Evolutionary conservation across 306 rosid species (phyloP).

Genomic region (Rosa chinensis): DNA sequence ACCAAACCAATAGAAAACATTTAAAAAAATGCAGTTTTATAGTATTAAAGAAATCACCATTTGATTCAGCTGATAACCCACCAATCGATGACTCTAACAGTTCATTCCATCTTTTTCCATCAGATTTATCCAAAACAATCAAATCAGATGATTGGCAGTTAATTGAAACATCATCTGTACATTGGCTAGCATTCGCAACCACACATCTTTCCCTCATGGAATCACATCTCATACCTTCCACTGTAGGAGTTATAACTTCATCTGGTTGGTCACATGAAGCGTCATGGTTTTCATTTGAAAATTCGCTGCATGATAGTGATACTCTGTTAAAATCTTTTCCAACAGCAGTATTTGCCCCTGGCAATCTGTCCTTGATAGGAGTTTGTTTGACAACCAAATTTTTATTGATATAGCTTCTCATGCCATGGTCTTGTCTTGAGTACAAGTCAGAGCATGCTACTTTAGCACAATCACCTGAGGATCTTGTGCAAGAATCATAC

Average conservation of each 20-base stretch:
- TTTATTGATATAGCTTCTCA: constrained; percentile 19
- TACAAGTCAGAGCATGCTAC: constrained; percentile 25
- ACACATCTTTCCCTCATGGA: constrained; percentile 29
- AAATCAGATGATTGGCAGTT: constrained; percentile 12
- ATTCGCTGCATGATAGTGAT: constrained; percentile 37
- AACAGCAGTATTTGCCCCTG: constrained; percentile 9
- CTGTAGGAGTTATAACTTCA: constrained; percentile 23
- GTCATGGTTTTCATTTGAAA: constrained; percentile 31
- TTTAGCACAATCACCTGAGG: constrained; percentile 37
- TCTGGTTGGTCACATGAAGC: constrained; percentile 19
- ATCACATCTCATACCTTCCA: constrained; percentile 33
- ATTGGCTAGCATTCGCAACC: constrained; percentile 40
- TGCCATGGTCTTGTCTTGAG: constrained; percentile 30
- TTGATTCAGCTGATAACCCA: constrained; percentile 33
- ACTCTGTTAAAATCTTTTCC: constrained; percentile 23
- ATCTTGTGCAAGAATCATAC: constrained; percentile 18
- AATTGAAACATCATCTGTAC: constrained; percentile 18
- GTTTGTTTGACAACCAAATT: constrained; percentile 28
- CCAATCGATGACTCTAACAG: constrained; percentile 33
- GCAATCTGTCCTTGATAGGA: constrained; percentile 16
- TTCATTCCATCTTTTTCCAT: constrained; percentile 31
- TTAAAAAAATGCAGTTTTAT: constrained; percentile 14
- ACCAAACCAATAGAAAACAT: constrained; percentile 25
- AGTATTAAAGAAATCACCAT: constrained; percentile 42
- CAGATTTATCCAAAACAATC: constrained; percentile 17